Conservation (phyloP, 352 stramenopile species). For the Halophytophthora batemanensis region DNA sequence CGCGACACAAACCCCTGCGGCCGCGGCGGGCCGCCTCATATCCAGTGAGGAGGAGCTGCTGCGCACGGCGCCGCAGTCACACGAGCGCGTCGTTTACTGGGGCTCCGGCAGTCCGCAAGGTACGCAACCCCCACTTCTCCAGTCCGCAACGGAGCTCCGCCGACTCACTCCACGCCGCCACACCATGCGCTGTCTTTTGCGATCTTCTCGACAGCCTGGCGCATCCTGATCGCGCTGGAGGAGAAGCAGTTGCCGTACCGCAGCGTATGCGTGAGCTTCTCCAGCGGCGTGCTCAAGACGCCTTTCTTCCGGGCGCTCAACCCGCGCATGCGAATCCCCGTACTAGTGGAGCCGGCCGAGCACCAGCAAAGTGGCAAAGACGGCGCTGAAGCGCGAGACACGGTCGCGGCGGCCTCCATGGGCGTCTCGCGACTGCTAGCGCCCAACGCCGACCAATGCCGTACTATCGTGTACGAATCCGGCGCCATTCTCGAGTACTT, state of each 20-base stretch:
- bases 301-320: slow-evolving; percentile 75
- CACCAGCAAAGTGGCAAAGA: slow-evolving; percentile 1
- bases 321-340: slow-evolving; percentile 76
- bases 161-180: slow-evolving; percentile 2
- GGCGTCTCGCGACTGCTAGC: slow-evolving; percentile 36
- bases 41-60: slow-evolving; percentile 58
- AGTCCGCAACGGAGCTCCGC: neutral
- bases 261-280: slow-evolving; percentile 82
- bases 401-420: slow-evolving; percentile 26
- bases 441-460: slow-evolving; percentile 28
- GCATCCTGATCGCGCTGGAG: slow-evolving; percentile 77
- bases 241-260: slow-evolving; percentile 77
- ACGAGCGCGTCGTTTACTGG: slow-evolving; percentile 83
- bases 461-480: slow-evolving; percentile 74
- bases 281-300: slow-evolving; percentile 78
- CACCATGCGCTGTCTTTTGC: neutral
- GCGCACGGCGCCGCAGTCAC: slow-evolving; percentile 43
- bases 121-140: slow-evolving; percentile 10
- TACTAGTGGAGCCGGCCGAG: slow-evolving; percentile 68
- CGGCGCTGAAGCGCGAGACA: neutral
- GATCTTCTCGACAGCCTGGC: slow-evolving; percentile 65
- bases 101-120: slow-evolving; percentile 80
- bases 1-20: no score
- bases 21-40: slow-evolving; percentile 30
- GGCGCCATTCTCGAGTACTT: slow-evolving; percentile 78